Percentiles rank a stretch among this genome's conserved stretches.
phyloP scores from a whole-genome alignment of 768 basidiomycete genomes.

The Sarcodon sp. region DNA sequence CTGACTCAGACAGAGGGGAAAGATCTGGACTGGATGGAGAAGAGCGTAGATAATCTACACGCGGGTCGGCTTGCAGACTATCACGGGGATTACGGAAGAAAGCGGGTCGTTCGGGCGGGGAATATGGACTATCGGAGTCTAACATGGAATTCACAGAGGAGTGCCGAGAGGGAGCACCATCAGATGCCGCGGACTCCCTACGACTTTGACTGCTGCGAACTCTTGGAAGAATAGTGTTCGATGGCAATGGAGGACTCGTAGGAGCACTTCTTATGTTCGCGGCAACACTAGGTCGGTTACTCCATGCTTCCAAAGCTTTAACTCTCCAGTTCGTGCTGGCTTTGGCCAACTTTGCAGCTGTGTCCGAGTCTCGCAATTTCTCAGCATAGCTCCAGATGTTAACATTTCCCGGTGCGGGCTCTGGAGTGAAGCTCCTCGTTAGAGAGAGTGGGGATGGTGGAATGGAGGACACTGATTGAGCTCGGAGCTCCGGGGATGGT shows the following conservation, averaged over 20 bases:
- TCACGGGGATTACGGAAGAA: constrained; percentile 47
- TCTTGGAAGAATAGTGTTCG: background rate
- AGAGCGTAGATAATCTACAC: constrained; percentile 6
- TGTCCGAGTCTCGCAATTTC: constrained; percentile 61
- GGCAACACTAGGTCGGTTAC: constrained; percentile 8
- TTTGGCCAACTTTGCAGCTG: constrained; percentile 58
- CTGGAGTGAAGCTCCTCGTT: constrained; percentile 2
- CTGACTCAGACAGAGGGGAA: background rate
- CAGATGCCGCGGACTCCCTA: background rate
- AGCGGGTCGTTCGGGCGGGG: constrained; percentile 45
- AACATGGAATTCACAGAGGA: constrained; percentile 4
- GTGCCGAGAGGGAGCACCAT: background rate
- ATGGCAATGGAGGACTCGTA: background rate
- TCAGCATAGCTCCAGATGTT: constrained; percentile 61
- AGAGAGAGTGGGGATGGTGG: constrained; percentile 11
- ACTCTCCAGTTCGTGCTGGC: constrained; percentile 69
- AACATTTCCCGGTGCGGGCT: constrained; percentile 13
- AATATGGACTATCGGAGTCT: constrained; percentile 15
- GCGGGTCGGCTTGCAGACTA: constrained; percentile 30
- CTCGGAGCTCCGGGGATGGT: constrained; percentile 3
- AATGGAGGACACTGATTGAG: background rate
- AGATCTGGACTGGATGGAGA: constrained; percentile 18
- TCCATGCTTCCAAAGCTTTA: constrained; percentile 33
- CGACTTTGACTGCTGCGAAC: background rate
- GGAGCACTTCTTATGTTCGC: background rate